A percentile compares a stretch with the other conserved stretches of the same genome.
These are phyloP conservation scores for Penicillium atrosanguineum DNA, from an alignment of 495 filamentous ascomycete species.

Conservation along the genomic window DNA sequence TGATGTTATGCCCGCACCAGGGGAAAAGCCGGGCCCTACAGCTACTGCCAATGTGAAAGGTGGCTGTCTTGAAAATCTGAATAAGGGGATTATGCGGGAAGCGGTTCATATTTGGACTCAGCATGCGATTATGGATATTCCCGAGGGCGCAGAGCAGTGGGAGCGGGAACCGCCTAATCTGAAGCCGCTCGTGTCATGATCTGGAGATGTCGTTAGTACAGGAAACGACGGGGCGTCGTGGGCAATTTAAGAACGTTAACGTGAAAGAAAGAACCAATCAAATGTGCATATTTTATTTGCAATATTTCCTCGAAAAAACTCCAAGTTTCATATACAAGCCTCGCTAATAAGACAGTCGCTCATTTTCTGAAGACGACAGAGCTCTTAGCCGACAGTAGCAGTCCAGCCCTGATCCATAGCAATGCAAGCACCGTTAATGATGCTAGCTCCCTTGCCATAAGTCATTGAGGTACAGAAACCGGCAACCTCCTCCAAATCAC, in stretches of 20 bases:
- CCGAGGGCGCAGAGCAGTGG: constrained; percentile 51
- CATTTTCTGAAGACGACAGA: not conserved
- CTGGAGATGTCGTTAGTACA: not conserved
- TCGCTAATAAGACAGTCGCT: not conserved
- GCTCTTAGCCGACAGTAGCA: constrained; percentile 21
- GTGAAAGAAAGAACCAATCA: not conserved
- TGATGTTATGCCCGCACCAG: constrained; percentile 35
- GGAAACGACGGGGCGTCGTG: not conserved
- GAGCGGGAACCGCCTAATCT: constrained; percentile 13
- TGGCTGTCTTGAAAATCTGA: constrained; percentile 56
- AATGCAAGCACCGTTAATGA: constrained; percentile 36
- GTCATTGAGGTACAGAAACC: constrained; percentile 30
- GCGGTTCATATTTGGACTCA: constrained; percentile 64
- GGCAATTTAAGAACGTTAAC: not conserved
- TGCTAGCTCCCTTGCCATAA: constrained; percentile 23
- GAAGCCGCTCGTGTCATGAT: constrained; percentile 12
- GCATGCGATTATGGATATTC: constrained; percentile 61
- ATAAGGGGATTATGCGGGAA: constrained; percentile 43
- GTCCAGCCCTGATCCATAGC: constrained; percentile 33
- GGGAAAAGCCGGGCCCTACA: constrained; percentile 14
- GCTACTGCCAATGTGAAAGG: constrained; percentile 57
- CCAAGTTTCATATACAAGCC: not conserved
- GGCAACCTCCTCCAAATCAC: constrained; percentile 40
- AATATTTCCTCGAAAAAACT: not conserved
- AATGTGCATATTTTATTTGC: not conserved